Conservation (phyloP, 2,329 filamentous ascomycete genomes). For the Diplocarpon mali region DNA sequence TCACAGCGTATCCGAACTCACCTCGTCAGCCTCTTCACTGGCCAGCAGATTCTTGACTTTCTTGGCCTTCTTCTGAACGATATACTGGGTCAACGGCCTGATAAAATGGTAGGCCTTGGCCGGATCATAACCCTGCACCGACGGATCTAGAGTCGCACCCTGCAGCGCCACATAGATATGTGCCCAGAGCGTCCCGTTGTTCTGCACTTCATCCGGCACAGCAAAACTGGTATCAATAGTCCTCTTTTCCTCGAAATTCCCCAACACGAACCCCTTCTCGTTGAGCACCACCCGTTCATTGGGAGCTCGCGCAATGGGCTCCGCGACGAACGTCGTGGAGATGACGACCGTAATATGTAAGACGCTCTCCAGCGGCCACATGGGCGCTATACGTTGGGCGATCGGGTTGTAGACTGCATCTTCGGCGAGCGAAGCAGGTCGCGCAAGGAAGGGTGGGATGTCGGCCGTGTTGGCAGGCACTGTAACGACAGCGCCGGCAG, state of each 20-base stretch:
- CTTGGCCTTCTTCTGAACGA: constrained; percentile 77
- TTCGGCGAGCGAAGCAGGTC: constrained; percentile 48
- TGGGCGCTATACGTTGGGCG: constrained; percentile 66
- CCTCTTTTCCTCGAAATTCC: constrained; percentile 69
- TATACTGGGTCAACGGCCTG: constrained; percentile 77
- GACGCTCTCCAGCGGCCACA: constrained; percentile 71
- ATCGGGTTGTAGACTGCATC: constrained; percentile 52
- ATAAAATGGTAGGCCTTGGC: constrained; percentile 72
- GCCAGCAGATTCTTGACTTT: constrained; percentile 81
- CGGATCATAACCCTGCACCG: constrained; percentile 58
- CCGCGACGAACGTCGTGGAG: constrained; percentile 60
- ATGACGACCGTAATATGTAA: constrained; percentile 81
- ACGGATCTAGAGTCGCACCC: constrained; percentile 68
- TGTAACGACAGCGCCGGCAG: constrained; percentile 42
- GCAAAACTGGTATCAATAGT: constrained; percentile 65
- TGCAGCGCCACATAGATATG: constrained; percentile 82
- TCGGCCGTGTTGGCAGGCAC: constrained; percentile 42
- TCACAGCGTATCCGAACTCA: constrained; percentile 22
- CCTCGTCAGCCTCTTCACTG: constrained; percentile 37
- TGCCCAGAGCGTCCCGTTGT: constrained; percentile 88
- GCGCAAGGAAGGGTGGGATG: constrained; percentile 54
- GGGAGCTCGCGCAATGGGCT: constrained; percentile 53
- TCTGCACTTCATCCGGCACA: constrained; percentile 70
- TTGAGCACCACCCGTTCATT: constrained; percentile 62
- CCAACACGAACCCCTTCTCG: constrained; percentile 70